Percentiles rank a stretch among this genome's conserved stretches.
These are phyloP conservation scores for Withania somnifera DNA, from an alignment of 305 asterid species.

Conservation along the genomic window DNA sequence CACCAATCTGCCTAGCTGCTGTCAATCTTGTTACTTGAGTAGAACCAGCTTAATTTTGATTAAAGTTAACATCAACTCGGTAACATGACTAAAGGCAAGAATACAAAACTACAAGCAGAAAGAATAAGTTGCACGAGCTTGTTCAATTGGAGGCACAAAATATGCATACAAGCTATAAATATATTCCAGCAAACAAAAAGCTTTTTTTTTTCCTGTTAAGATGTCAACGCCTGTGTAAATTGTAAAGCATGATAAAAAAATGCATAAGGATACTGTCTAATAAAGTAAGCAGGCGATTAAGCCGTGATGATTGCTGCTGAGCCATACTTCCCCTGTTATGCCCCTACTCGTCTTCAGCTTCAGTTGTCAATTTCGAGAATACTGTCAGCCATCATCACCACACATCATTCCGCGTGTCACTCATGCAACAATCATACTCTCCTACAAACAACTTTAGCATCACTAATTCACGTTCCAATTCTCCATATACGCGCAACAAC, in stretches of 20 bases:
- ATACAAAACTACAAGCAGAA: not conserved
- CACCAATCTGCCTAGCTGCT: conserved; percentile 98
- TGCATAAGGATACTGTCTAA: conserved; percentile 82
- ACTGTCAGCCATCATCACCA: not conserved
- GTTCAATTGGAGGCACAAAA: not conserved
- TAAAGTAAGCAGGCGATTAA: conserved; percentile 79
- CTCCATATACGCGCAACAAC: not conserved
- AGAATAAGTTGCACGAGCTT: not conserved
- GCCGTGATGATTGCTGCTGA: conserved; percentile 89
- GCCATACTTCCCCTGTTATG: conserved; percentile 35
- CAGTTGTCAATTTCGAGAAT: not conserved
- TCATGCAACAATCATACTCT: no score
- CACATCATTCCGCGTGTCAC: not conserved
- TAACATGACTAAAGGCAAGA: not conserved
- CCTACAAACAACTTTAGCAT: no score
- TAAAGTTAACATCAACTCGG: conserved; percentile 26
- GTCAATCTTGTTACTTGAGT: conserved; percentile 92
- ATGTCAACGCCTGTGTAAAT: not conserved
- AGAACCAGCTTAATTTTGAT: conserved; percentile 75
- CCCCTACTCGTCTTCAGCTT: not conserved
- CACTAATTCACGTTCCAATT: not conserved
- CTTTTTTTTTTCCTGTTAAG: not conserved
- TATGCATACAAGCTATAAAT: not conserved
- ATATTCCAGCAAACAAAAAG: not conserved
- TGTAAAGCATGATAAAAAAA: not conserved